A percentile compares a stretch with the other conserved stretches of the same genome.
Conservation (phyloP, 2,329 filamentous ascomycete genomes). For the Aspergillus eucalypticola region DNA sequence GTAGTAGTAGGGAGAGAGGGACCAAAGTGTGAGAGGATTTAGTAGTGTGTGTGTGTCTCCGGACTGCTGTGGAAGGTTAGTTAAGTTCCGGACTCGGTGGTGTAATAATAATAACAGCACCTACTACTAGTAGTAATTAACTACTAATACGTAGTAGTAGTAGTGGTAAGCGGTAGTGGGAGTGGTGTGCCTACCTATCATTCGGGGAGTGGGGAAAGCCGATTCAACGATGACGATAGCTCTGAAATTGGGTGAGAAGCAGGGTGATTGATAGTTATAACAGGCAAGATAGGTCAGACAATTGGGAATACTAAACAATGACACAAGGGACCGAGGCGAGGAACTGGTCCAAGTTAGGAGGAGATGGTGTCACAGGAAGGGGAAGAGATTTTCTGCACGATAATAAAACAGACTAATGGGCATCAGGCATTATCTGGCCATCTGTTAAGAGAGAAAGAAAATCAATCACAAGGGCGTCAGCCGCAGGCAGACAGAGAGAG, state of each 20-base stretch:
- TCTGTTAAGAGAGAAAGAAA: background rate
- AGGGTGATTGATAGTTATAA: background rate
- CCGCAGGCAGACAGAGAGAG: background rate
- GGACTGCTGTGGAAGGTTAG: background rate
- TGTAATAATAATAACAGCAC: background rate
- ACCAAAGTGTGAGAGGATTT: background rate
- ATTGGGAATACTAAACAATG: background rate
- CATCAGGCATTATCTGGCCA: background rate
- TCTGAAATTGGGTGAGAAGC: background rate
- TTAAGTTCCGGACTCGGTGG: background rate
- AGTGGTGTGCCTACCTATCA: conserved; percentile 2
- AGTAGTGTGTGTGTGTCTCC: background rate
- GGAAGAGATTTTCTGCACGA: conserved; percentile 5
- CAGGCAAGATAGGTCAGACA: background rate
- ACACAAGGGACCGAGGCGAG: background rate
- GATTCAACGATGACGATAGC: conserved; percentile 12
- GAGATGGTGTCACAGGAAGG: conserved; percentile 7
- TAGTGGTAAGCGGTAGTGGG: conserved; percentile 5
- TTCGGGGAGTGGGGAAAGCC: conserved; percentile 7
- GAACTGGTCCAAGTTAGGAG: background rate
- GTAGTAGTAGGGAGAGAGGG: no score
- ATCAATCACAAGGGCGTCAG: background rate
- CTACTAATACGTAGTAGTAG: background rate
- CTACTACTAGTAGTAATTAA: background rate
- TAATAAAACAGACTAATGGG: background rate